Evolutionary conservation across 139 green algal species (phyloP), one percentile per base, ranked within the genome.

Genomic region (Edaphochlamys debaryana): DNA sequence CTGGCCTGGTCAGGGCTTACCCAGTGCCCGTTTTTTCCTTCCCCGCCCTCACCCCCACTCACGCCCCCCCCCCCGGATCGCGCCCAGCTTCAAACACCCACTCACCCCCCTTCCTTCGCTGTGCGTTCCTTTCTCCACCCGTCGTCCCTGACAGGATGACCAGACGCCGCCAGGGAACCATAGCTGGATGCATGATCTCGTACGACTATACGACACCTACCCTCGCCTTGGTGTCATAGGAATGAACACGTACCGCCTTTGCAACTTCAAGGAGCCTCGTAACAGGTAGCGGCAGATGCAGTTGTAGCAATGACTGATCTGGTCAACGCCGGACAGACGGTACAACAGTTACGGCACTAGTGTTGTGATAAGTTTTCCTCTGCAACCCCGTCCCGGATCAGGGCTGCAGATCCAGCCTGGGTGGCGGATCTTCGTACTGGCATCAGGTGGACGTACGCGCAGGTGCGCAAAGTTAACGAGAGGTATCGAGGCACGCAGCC

Each of bases 201-300:
- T 58, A 2, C 1, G 2, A 2, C 4, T 84, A 48, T 75, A 76
- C 11, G 25, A 54, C 25, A 34, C 45, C 11, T 56, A 32, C 29
- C 77, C 77, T 11, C 64, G 6, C 27, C 77, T 84, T 23, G 77
- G 19, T 0, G 40, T 76, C 4, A 8, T 84, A 4, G 78, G 78
- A 34, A 84, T 84, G 78, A 84, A 84, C 64, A 69, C 48, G 0
- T 84, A 69, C 78, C 66, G 78, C 27, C 29, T 84, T 13, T 84
- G 78, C 66, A 67, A 42, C 17, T 29, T 52, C 45, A 3, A 2
- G 19, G 78, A 84, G 66, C 11, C 27, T 17, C 73, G n/a, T 63
- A 84, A 84, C 78, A 66, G 78, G 11, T 56, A 37, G 32, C 7
- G 52, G 3, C 7, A 19, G 50, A 19, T 22, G 20, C n/a, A n/a